These are phyloP conservation scores for Gloeophyllum trabeum DNA, from an alignment of 768 basidiomycete genomes.

Conservation along the genomic window DNA sequence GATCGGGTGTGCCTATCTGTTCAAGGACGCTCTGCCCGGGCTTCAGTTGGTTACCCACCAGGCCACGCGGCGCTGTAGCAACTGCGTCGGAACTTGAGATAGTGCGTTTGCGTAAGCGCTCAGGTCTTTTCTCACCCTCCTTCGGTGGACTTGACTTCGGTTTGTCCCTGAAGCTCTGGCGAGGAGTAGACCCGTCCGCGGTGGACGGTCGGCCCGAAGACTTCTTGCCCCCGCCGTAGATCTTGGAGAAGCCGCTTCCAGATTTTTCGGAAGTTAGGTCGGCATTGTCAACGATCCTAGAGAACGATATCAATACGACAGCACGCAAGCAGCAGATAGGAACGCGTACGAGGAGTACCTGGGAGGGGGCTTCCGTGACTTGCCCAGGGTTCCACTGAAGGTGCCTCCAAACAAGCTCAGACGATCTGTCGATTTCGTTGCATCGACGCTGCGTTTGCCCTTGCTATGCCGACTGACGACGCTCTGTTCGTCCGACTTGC, in stretches of 20 bases:
- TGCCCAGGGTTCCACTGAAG: constrained; percentile 49
- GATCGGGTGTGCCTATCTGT: constrained; percentile 86
- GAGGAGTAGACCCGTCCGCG: background rate
- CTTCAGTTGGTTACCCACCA: constrained; percentile 10
- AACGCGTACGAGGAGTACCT: constrained; percentile 47
- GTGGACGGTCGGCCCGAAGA: constrained; percentile 13
- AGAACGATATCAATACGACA: constrained; percentile 3
- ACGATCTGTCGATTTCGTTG: constrained; percentile 38
- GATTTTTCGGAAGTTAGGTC: constrained; percentile 29
- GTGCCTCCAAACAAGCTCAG: constrained; percentile 74
- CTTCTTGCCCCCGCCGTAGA: constrained; percentile 28
- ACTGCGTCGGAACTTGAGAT: constrained; percentile 4
- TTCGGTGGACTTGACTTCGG: background rate
- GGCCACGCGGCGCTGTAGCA: background rate
- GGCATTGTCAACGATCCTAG: constrained; percentile 23
- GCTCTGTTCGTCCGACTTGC: constrained; percentile 15
- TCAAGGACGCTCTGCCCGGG: constrained; percentile 67
- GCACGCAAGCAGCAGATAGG: constrained; percentile 3
- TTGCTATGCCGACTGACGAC: constrained; percentile 25
- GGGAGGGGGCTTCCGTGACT: constrained; percentile 73
- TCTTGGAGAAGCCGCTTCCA: constrained; percentile 34
- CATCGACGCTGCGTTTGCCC: constrained; percentile 40
- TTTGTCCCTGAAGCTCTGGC: background rate
- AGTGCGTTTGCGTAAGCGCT: constrained; percentile 4
- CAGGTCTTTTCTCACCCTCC: background rate